These are phyloP conservation scores for Didymellaceae sp. DNA, from an alignment of 2,329 filamentous ascomycete species.

Conservation along the genomic window DNA sequence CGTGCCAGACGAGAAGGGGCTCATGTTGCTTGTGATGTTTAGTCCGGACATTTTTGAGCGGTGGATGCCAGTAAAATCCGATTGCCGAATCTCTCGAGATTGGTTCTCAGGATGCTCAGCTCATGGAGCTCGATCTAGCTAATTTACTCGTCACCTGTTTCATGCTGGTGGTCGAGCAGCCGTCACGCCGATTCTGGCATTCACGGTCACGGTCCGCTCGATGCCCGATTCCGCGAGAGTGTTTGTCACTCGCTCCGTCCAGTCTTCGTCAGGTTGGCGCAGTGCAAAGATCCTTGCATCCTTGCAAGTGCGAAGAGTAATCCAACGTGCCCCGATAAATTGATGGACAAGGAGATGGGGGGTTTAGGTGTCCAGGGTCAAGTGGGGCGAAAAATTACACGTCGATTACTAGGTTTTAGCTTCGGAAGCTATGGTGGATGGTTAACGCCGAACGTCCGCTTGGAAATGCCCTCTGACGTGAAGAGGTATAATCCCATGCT, in stretches of 20 bases:
- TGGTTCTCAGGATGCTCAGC: not conserved
- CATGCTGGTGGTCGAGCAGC: constrained; percentile 24
- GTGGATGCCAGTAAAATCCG: constrained; percentile 28
- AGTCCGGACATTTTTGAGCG: constrained; percentile 31
- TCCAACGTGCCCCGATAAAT: constrained; percentile 44
- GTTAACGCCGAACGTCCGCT: constrained; percentile 44
- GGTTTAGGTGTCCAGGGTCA: constrained; percentile 33
- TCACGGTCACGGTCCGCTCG: constrained; percentile 34
- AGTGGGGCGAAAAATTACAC: constrained; percentile 39
- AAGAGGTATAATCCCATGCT: constrained; percentile 49
- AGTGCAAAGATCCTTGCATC: constrained; percentile 40
- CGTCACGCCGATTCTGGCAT: constrained; percentile 19
- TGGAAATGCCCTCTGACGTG: constrained; percentile 46
- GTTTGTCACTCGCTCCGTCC: constrained; percentile 41
- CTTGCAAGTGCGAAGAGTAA: constrained; percentile 41
- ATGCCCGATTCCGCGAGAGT: constrained; percentile 41
- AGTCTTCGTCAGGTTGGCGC: constrained; percentile 47
- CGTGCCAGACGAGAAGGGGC: constrained; percentile 7
- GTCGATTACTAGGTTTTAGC: constrained; percentile 12
- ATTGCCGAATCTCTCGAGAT: constrained; percentile 19
- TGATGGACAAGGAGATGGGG: constrained; percentile 38
- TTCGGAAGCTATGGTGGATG: constrained; percentile 2
- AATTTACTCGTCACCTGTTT: constrained; percentile 29
- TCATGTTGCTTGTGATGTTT: constrained; percentile 18
- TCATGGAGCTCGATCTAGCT: constrained; percentile 3